Percentiles rank a stretch among this genome's conserved stretches.
Evolutionary conservation across 2,329 filamentous ascomycete genomes (phyloP).

Genomic region (Pseudonectria foliicola): DNA sequence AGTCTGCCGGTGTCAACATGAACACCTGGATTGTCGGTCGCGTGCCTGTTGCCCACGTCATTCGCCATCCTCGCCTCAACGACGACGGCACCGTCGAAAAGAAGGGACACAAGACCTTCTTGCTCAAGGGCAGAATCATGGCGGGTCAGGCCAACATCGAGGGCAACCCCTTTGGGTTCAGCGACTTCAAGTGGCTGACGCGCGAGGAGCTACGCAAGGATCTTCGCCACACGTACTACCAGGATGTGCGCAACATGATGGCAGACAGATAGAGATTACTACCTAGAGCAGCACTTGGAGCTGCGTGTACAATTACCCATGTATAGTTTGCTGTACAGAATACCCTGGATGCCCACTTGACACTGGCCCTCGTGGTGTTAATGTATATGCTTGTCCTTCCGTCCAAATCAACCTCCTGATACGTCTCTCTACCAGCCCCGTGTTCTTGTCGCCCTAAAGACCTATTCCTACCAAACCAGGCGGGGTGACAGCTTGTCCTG

Average conservation of each 20-base stretch:
- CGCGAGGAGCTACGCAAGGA: slow-evolving; percentile 74
- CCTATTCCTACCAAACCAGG: too few species aligned
- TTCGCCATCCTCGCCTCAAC: slow-evolving; percentile 45
- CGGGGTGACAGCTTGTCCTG: too few species aligned
- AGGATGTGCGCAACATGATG: slow-evolving; percentile 74
- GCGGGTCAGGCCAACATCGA: slow-evolving; percentile 83
- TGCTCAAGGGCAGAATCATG: slow-evolving; percentile 94
- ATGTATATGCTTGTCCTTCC: not conserved
- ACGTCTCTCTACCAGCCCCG: too few species aligned
- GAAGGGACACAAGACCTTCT: slow-evolving; percentile 79
- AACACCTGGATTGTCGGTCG: slow-evolving; percentile 97
- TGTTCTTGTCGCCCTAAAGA: too few species aligned
- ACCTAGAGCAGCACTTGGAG: slow-evolving; percentile 8
- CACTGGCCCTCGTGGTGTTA: not conserved
- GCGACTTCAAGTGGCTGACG: slow-evolving; percentile 87
- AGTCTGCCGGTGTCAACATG: slow-evolving; percentile 86
- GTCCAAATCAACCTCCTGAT: too few species aligned
- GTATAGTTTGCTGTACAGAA: slow-evolving; percentile 24
- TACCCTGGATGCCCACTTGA: not conserved
- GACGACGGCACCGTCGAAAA: slow-evolving; percentile 34
- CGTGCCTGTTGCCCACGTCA: slow-evolving; percentile 75
- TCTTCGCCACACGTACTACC: slow-evolving; percentile 66
- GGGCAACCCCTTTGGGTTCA: slow-evolving; percentile 62
- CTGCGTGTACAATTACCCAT: slow-evolving; percentile 24
- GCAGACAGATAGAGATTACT: slow-evolving; percentile 54